These are phyloP conservation scores for Shiraia sp. DNA, from an alignment of 2,329 filamentous ascomycete species.

Conservation along the genomic window DNA sequence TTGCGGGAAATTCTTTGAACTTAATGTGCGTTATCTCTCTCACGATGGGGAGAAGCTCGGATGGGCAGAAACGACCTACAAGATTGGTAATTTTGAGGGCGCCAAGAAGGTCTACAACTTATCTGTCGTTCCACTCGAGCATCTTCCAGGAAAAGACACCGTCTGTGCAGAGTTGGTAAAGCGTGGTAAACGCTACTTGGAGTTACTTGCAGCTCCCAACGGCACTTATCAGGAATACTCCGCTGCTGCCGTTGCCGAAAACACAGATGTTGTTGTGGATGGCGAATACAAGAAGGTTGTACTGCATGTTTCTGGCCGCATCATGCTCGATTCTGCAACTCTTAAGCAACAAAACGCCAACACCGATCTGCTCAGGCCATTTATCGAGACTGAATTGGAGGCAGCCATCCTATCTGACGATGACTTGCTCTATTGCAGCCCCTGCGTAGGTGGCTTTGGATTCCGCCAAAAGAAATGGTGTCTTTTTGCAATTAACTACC, in stretches of 20 bases:
- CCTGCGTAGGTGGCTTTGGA: constrained; percentile 9
- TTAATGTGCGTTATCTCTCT: constrained; percentile 7
- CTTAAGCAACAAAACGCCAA: constrained; percentile 13
- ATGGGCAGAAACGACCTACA: constrained; percentile 4
- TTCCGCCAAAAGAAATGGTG: constrained; percentile 28
- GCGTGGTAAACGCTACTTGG: constrained; percentile 48
- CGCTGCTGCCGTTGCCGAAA: constrained; percentile 3
- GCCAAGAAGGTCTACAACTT: constrained; percentile 15
- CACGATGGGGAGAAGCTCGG: constrained; percentile 15
- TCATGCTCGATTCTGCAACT: constrained; percentile 14
- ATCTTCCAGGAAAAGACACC: constrained; percentile 7
- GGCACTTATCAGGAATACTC: constrained; percentile 11
- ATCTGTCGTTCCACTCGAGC: constrained; percentile 6
- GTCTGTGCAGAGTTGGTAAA: constrained; percentile 34
- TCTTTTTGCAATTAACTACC: constrained; percentile 33
- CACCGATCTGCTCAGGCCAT: constrained; percentile 11
- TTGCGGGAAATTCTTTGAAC: constrained; percentile 3
- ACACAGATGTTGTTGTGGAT: constrained; percentile 1
- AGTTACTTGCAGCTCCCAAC: constrained; percentile 11
- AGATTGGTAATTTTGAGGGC: constrained; percentile 12
- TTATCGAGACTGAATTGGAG: constrained; percentile 4
- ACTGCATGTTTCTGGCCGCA: constrained; percentile 7
- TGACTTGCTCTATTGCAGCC: constrained; percentile 39
- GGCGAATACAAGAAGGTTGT: constrained; percentile 7
- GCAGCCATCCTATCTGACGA: constrained; percentile 53